Conservation (phyloP, 176 grass and related monocot species). For the Triticum monococcum region DNA sequence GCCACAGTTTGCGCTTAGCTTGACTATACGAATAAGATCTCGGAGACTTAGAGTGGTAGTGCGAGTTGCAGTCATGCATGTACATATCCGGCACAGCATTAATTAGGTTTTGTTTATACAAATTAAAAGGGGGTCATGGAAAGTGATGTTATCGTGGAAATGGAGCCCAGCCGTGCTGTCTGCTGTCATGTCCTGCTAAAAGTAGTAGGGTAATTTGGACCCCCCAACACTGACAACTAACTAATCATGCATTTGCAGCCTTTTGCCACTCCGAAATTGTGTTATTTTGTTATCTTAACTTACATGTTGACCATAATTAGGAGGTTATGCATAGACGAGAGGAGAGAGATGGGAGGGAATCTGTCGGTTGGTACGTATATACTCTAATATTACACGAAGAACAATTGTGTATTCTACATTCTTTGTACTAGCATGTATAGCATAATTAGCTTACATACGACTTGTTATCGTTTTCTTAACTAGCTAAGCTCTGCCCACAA, state of each 20-base stretch:
- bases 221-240: not conserved
- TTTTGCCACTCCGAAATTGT: not conserved
- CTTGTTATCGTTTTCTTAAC: not conserved
- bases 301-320: not conserved
- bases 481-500: not conserved
- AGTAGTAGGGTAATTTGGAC: not conserved
- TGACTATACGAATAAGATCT: not conserved
- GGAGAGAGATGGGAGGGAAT: not conserved
- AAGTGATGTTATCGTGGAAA: conserved; percentile 42
- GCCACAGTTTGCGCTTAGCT: not conserved
- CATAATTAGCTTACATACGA: not conserved
- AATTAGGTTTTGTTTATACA: conserved; percentile 26
- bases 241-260: not conserved
- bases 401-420: not conserved
- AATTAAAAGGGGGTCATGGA: conserved; percentile 26
- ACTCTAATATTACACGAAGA: not conserved
- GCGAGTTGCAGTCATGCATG: not conserved
- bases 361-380: not conserved
- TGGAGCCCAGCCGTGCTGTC: conserved; percentile 20
- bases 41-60: not conserved
- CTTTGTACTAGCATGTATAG: not conserved
- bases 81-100: conserved; percentile 9
- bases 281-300: not conserved
- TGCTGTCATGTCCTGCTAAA: conserved; percentile 24
- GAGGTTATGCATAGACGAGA: not conserved